Evolutionary conservation across 2,329 filamentous ascomycete species (phyloP).

Genomic region (Seiridium cupressi): DNA sequence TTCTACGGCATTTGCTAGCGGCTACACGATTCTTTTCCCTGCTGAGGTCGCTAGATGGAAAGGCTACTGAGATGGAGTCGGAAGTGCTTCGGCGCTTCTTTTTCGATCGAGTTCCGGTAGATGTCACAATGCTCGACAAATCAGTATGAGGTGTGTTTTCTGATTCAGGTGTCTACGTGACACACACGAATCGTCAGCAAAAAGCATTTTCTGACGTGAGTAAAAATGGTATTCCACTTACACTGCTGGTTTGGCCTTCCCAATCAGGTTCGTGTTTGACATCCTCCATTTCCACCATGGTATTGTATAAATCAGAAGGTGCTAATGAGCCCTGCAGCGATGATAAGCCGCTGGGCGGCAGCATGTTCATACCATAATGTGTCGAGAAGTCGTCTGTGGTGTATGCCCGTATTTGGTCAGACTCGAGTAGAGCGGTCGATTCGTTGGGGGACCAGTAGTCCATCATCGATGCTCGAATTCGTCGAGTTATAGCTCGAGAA

Average conservation of each 20-base stretch:
- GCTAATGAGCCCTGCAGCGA: not conserved
- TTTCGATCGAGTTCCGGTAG: not conserved
- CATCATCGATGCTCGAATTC: not conserved
- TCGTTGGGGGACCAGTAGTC: not conserved
- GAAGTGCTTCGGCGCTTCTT: not conserved
- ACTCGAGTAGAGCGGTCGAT: not conserved
- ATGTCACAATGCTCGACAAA: not conserved
- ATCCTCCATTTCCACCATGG: not conserved
- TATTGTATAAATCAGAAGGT: not conserved
- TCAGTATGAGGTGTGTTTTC: not conserved
- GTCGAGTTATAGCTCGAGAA: not conserved
- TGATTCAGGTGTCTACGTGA: not conserved
- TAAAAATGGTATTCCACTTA: not conserved
- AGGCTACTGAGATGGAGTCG: not conserved
- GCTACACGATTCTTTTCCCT: conserved; percentile 8
- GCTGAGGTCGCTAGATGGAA: not conserved
- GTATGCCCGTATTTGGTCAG: not conserved
- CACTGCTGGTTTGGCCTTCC: not conserved
- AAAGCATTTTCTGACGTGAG: not conserved
- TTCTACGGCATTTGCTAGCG: conserved; percentile 5
- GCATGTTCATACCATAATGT: not conserved
- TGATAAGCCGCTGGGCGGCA: not conserved
- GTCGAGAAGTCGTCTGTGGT: not conserved
- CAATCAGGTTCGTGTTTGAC: not conserved
- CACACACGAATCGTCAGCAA: not conserved